Evolutionary conservation across 179 eudicot genomes (phyloP), one percentile per base, ranked within the genome.

Genomic region (Beta lomatogona): DNA sequence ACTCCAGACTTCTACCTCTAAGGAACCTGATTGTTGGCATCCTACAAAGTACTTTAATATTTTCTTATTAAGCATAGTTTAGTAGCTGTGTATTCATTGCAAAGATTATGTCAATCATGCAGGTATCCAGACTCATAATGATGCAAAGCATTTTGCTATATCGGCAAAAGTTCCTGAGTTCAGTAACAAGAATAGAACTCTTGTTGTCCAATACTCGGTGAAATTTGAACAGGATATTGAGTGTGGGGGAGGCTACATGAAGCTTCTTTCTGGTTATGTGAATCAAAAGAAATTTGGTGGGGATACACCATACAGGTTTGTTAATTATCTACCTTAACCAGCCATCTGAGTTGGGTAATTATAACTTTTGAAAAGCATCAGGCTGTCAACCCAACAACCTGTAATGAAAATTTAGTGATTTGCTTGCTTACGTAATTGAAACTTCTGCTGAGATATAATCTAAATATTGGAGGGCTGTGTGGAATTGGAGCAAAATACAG

Each of bases 231-330:
- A 93, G 82, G 96, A 92, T 80, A 92, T 93, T 44, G 98, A 93
- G 86, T 93, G 98, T 84, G 98, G 98, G 10, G 98, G 98, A 54
- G 98, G 94, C 78, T 93, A 93, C 84, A 82, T 93, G 31, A 93
- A 93, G 86, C 94, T 92, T 84, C 92, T 89, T 46, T 92, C 94
- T 76, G 96, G 96, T 70, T 92, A 88, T 84, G 96, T 93, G 16
- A 92, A 93, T 80, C 98, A 93, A 82, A 93, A 93, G 88, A 93
- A 93, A 80, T 93, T 91, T 86, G 98, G 98, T 0, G 98, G 96
- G 55, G 97, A 93, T 82, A 93, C 98, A 46, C 98, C 98, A 12
- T 93, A 93, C 90, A 93, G 94, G 96, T 92, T 58, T 83, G 83
- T 82, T 25, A 25, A 25, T 25, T 21, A 46, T 68, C 53, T 78